Evolutionary conservation across 495 filamentous ascomycete genomes (phyloP), one percentile per base, ranked within the genome.

Genomic region (Penicillium daleae): DNA sequence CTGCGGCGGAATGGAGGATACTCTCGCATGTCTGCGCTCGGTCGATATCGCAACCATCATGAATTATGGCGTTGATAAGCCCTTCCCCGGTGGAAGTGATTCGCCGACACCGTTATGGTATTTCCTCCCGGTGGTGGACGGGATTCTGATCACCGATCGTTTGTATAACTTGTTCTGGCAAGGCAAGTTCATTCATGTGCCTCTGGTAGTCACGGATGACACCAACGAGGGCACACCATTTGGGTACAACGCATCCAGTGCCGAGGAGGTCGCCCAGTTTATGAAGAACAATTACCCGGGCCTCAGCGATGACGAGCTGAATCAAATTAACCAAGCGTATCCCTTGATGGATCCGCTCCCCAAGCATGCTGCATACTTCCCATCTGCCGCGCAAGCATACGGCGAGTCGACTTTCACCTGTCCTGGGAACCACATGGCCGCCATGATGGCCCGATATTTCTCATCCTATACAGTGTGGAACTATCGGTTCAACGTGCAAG

Each of bases 401-500:
- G 88, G 87, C 32, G 86, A 91, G 48, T 79, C 87, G 60, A 82
- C 86, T 2, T 91, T 92, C 69, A 86, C 78, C 65, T 91, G 88
- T 61, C 88, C 88, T 0, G 80, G 79, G 0, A 72, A 72, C 29
- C 53, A 62, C 15, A 71, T 77, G 57, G 61, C 71, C 2, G 69
- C 85, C 21, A 81, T 70, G 59, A 73, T 85, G 65, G 79, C 77
- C 22, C 69, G 70, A 6, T 70, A 73, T 2, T 68, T 81, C 60
- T 70, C 68, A 2, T 61, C 69, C 1, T 31, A 66, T 27, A 61
- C 62, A 7, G 68, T 76, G 3, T 89, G 83, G 78, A 84, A 80
- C 63, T 92, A 91, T 66, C 82, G 82, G 0, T 90, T 82, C 71
- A 87, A 90, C 64, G 86, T 90, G 12, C 67, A 77, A 21, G 84